phyloP scores from a whole-genome alignment of 208 protist genomes.

The Crithidia fasciculata region DNA sequence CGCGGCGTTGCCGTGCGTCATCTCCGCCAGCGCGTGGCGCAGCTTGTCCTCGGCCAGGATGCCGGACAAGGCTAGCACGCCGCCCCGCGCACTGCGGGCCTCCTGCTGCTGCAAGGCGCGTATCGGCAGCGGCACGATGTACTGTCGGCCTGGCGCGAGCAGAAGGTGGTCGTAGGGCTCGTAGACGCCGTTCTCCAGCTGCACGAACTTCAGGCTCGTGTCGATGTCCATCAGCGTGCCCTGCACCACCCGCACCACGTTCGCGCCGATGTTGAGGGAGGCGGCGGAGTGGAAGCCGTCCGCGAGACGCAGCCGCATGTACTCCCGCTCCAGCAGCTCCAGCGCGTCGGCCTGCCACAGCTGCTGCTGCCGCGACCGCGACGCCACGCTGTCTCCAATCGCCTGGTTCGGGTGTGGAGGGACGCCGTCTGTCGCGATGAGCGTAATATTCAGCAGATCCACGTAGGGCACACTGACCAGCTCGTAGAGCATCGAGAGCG shows the following conservation, averaged over 20 bases:
- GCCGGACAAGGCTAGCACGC: conserved; percentile 68
- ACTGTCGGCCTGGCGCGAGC: conserved; percentile 88
- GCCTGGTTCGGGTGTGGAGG: conserved; percentile 76
- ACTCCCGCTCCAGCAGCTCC: conserved; percentile 84
- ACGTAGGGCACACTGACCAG: conserved; percentile 82
- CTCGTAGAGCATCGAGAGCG: conserved; percentile 76
- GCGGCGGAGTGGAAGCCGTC: conserved; percentile 15
- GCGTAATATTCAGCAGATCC: conserved; percentile 85
- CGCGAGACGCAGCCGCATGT: conserved; percentile 56
- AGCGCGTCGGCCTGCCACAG: conserved; percentile 77
- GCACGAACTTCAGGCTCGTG: conserved; percentile 76
- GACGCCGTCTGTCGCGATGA: conserved; percentile 88
- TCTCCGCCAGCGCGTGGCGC: conserved; percentile 59
- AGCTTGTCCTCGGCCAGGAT: conserved; percentile 63
- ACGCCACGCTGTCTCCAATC: conserved; percentile 7
- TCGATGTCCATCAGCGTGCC: conserved; percentile 90
- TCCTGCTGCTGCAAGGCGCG: conserved; percentile 70
- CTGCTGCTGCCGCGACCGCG: conserved; percentile 17
- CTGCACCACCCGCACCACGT: conserved; percentile 67
- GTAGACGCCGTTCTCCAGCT: conserved; percentile 82
- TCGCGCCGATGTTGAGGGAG: conserved; percentile 25
- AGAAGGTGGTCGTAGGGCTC: conserved; percentile 93
- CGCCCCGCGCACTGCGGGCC: conserved; percentile 41
- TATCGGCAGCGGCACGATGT: conserved; percentile 71
- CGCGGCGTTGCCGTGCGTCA: conserved; percentile 65